Evolutionary conservation across 1,139 yeast genomes (phyloP), one percentile per base, ranked within the genome.

Genomic region (Yamadazyma atlantica): DNA sequence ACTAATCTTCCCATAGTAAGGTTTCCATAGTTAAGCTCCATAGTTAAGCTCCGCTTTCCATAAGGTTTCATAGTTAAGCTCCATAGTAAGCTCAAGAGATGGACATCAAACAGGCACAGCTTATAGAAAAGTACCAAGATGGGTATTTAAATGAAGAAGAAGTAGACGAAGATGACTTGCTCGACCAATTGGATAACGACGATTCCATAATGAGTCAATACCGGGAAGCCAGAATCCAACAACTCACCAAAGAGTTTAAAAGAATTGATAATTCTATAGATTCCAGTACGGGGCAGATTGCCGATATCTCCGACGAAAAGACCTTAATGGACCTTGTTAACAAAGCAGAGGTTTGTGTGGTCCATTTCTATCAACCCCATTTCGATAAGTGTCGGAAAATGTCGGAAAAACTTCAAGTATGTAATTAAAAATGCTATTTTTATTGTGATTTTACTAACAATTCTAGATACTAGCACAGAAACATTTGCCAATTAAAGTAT

Each of bases 341-440:
- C 0, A 53, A 60, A 1, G 54, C 64, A 1, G 68, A 64, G 15
- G 53, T 57, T n/a, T 69, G 73, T 3, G 66, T 85, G 1, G 73
- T 85, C 3, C 87, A 84, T 51, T 85, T 87, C 52, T 80, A 72
- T 50, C 81, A 82, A 46, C 78, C 79, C 3, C 62, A 65, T 29
- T 87, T 86, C 52, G 54, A 57, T 19, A 75, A 82, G 41, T 86
- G 95, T 57, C 58, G 62, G 33, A 60, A 69, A 18, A 76, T 86
- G 83, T 77, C 81, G 46, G 58, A 64, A 4, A 67, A 69, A 37
- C 56, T 84, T 35, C 55, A 13, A n/a, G 26, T 23, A 23, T 23
- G 26, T 23, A 10, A 4, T 7, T 10, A 11, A n/a, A n/a, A n/a
- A n/a, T n/a, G n/a, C n/a, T n/a, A n/a, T n/a, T n/a, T n/a, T n/a